Evolutionary conservation across 192 early-diverging fungal species (phyloP).

Genomic region (Podila epicladia): DNA sequence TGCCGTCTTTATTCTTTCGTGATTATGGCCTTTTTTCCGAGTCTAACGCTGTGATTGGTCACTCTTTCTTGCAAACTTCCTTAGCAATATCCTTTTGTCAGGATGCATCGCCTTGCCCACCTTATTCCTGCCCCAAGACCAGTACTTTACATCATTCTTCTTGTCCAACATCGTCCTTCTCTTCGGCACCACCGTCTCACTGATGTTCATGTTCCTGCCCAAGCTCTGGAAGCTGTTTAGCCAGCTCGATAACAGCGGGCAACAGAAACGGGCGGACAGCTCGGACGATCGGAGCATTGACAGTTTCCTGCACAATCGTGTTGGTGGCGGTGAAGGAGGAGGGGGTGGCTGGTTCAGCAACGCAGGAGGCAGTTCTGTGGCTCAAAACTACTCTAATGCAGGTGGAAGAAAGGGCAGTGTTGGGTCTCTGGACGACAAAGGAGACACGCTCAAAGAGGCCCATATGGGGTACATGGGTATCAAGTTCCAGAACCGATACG

Average conservation of each 20-base stretch:
- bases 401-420: constrained; percentile 22
- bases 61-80: not conserved
- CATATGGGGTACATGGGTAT: constrained; percentile 60
- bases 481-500: constrained; percentile 53
- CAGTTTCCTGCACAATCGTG: constrained; percentile 12
- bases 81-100: constrained; percentile 48
- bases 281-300: constrained; percentile 23
- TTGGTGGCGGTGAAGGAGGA: constrained; percentile 10
- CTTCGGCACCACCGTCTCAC: constrained; percentile 58
- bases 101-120: constrained; percentile 47
- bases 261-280: not conserved
- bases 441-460: constrained; percentile 35
- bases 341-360: not conserved
- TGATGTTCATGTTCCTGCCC: constrained; percentile 59
- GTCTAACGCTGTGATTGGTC: not conserved
- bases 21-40: not conserved
- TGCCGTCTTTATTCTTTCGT: not conserved
- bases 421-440: constrained; percentile 14
- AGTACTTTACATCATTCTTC: constrained; percentile 60
- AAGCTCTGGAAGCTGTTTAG: constrained; percentile 54
- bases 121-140: constrained; percentile 42
- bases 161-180: constrained; percentile 54
- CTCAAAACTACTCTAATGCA: not conserved
- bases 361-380: not conserved
- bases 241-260: constrained; percentile 7